Conservation (phyloP, 257 asterid species). For the Solanum piurae region DNA sequence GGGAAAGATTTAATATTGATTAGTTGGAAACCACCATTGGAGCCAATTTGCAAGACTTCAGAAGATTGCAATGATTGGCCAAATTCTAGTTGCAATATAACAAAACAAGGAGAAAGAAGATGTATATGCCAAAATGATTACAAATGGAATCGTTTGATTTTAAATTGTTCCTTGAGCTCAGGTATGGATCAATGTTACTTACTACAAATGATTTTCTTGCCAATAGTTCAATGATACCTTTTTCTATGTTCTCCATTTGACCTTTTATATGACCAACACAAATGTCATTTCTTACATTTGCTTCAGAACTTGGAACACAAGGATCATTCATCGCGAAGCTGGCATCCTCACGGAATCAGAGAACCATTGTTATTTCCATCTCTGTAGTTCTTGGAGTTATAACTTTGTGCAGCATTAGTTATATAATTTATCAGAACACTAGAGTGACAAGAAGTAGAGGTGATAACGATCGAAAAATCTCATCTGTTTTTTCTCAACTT, state of each 20-base stretch:
- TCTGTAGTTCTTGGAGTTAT: constrained; percentile 9
- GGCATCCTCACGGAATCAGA: neutral
- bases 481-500: neutral
- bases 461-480: neutral
- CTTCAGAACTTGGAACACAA: neutral
- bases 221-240: neutral
- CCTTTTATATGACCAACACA: neutral
- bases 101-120: neutral
- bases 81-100: constrained; percentile 8
- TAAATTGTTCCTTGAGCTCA: constrained; percentile 10
- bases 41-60: constrained; percentile 14
- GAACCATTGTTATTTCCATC: neutral
- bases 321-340: neutral
- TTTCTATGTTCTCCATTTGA: neutral
- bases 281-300: neutral
- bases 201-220: neutral
- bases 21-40: constrained; percentile 6
- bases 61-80: constrained; percentile 16
- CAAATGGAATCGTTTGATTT: constrained; percentile 8
- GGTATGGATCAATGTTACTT: neutral
- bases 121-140: constrained; percentile 14
- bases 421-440: constrained; percentile 10
- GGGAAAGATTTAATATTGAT: neutral
- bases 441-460: constrained; percentile 7
- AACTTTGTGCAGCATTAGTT: constrained; percentile 8